phyloP scores from a whole-genome alignment of 345 rosid species.

The Corchorus capsularis region DNA sequence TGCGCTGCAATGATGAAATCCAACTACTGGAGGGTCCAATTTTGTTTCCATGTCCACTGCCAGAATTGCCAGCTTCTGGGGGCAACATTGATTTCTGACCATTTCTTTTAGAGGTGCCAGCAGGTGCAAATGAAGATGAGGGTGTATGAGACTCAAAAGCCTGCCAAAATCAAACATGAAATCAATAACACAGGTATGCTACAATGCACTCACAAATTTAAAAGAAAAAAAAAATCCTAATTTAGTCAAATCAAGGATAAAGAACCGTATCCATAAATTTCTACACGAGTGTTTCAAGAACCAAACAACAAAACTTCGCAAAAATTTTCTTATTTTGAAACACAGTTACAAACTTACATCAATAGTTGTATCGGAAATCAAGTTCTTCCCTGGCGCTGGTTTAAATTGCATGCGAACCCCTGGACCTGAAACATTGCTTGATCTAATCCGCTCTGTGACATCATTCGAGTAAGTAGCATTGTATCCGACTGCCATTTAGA shows the following conservation, averaged over 20 bases:
- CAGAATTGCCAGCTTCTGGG: slow-evolving; percentile 56
- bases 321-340: not conserved
- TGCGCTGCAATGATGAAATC: slow-evolving; percentile 74
- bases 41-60: slow-evolving; percentile 52
- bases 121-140: slow-evolving; percentile 56
- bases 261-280: not conserved
- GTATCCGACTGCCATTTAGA: slow-evolving; percentile 53
- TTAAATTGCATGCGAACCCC: slow-evolving; percentile 61
- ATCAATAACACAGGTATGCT: not conserved
- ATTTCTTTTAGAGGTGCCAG: slow-evolving; percentile 67
- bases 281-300: not conserved
- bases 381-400: slow-evolving; percentile 53
- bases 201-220: not conserved
- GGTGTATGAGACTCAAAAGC: slow-evolving; percentile 49
- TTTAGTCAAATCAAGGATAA: not conserved
- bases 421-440: slow-evolving; percentile 48
- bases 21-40: slow-evolving; percentile 67
- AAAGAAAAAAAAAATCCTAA: slow-evolving; percentile 4
- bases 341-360: slow-evolving; percentile 51
- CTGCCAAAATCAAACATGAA: slow-evolving; percentile 38
- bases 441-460: slow-evolving; percentile 44
- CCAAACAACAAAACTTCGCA: slow-evolving; percentile 5
- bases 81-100: slow-evolving; percentile 48
- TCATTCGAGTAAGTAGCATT: slow-evolving; percentile 54
- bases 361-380: slow-evolving; percentile 45